Percentiles rank a stretch among this genome's conserved stretches.
These are phyloP conservation scores for Helotiales sp. DNA, from an alignment of 2,329 filamentous ascomycete genomes.

Conservation along the genomic window DNA sequence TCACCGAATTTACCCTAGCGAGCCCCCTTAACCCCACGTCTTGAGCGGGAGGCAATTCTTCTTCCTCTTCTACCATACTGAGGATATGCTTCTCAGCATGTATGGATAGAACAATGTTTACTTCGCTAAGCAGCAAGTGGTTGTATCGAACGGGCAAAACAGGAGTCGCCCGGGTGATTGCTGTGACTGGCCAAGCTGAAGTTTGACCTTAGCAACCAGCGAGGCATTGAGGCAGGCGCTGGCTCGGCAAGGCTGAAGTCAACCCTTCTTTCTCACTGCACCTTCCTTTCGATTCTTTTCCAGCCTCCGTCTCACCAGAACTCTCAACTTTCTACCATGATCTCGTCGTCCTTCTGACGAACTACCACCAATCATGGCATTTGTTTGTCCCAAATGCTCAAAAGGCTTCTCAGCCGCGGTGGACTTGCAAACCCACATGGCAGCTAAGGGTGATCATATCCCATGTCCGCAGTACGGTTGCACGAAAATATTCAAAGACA, in stretches of 20 bases:
- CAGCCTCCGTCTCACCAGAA: not conserved
- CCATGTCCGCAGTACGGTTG: not conserved
- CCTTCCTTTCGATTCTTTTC: not conserved
- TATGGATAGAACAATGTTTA: not conserved
- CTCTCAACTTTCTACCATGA: not conserved
- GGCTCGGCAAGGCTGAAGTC: not conserved
- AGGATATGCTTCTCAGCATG: not conserved
- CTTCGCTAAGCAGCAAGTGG: not conserved
- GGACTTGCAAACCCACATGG: not conserved
- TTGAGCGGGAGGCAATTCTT: not conserved
- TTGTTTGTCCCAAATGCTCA: not conserved
- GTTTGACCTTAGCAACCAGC: no score
- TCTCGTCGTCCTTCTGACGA: not conserved
- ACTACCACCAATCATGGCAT: not conserved
- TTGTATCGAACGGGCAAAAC: not conserved
- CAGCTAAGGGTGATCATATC: not conserved
- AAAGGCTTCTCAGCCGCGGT: not conserved
- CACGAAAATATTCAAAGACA: not conserved
- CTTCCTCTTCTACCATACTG: not conserved
- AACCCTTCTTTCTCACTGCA: not conserved
- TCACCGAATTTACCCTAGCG: constrained; percentile 1
- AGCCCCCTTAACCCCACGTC: not conserved
- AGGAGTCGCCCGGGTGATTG: not conserved
- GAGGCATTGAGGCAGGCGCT: no score
- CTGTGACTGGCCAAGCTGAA: not conserved